phyloP scores from a whole-genome alignment of 1,139 yeast species.

The Taiozyma sp. region DNA sequence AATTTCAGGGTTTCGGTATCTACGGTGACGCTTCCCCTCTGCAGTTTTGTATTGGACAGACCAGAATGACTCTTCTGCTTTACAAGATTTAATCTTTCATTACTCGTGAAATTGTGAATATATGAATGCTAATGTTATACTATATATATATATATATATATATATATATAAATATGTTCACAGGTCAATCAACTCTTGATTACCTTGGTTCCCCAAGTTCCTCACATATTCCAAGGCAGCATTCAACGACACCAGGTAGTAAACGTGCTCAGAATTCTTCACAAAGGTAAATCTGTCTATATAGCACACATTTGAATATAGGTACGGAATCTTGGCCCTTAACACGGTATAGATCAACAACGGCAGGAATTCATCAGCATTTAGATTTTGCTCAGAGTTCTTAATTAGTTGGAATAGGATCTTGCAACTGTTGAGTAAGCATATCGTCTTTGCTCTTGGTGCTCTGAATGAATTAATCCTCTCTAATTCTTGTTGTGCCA shows the following conservation, averaged over 20 bases:
- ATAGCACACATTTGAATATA: constrained; percentile 76
- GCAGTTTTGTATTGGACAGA: too few species aligned
- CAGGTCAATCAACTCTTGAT: constrained; percentile 1
- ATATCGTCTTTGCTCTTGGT: constrained; percentile 91
- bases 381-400: constrained; percentile 58
- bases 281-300: constrained; percentile 61
- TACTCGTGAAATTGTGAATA: neutral
- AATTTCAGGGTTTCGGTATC: too few species aligned
- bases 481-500: constrained; percentile 68
- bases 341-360: constrained; percentile 74
- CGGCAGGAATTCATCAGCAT: constrained; percentile 93
- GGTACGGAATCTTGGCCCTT: constrained; percentile 56
- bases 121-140: too few species aligned
- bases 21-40: too few species aligned
- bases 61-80: too few species aligned
- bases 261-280: constrained; percentile 21
- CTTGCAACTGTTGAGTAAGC: constrained; percentile 87
- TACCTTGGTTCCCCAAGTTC: constrained; percentile 6
- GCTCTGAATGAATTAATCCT: constrained; percentile 84
- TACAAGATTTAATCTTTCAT: neutral
- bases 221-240: constrained; percentile 23
- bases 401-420: constrained; percentile 84
- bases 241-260: constrained; percentile 21
- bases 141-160: too few species aligned
- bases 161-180: neutral